Base-by-base conservation (phyloP, 768 basidiomycete species). In the Udeniomyces megalosporus region DNA sequence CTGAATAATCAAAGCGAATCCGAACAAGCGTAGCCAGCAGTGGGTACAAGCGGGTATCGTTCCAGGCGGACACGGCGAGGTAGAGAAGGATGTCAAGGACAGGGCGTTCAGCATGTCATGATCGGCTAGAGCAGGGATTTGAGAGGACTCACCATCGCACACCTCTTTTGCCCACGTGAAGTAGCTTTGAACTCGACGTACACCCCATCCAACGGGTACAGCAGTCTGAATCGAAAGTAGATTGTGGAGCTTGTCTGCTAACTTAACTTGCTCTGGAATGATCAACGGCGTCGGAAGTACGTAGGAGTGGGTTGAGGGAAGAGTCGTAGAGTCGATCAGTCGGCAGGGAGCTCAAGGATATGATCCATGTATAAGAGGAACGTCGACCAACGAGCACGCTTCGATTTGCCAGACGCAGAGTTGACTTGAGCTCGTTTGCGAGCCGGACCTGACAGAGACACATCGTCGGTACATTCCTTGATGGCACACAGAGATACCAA, bases 161-260 rank as follows among this genome's bases (percentile, higher is more conserved):
- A 62, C 61, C 17, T 52, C 45, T 35, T 55, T 55, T 11, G 61
- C 52, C 61, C 61, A 62, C 11, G 31, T 6, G 32, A 48, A 62
- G 47, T 62, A 62, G 3, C 45, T 22, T 32, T 62, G 61, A 14
- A 51, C 61, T 10, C 61, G 28, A 22, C 49, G 34, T 1, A 47
- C 42, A 7, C 45, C 51, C 61, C 61, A 62, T 0, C 61, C 61
- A 29, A 52, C 51, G 14, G 61, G 61, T 10, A 62, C 45, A 2
- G 61, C 61, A 11, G 31, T 55, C 28, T 62, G 61, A 14, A 62
- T 62, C 29, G 53, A 56, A 2, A 62, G 45, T 1, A 54, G 35
- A 45, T 62, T 62, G 52, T 62, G 61, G 5, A 31, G 17, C 45
- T 62, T 62, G 35, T 62, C 61, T 1, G 38, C 61, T 20, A 62